Evolutionary conservation across 805 yeast species (phyloP), one percentile per base, ranked within the genome.

Genomic region (Schwanniomyces vanrijiae): DNA sequence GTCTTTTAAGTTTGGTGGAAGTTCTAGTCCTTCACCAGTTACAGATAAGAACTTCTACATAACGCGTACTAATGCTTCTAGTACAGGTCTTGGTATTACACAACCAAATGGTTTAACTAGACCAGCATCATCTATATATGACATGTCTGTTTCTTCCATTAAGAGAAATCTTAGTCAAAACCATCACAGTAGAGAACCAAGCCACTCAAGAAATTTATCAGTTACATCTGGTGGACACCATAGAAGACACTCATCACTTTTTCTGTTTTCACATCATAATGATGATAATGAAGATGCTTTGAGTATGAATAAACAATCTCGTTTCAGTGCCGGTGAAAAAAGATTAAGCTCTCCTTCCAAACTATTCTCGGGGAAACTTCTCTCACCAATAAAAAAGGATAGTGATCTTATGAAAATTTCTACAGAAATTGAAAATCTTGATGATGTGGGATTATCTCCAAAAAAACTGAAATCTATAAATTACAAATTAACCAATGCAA

Each of bases 171-270:
- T 16, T 14, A 59, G 74, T 39, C 58, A 60, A 21, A 51, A 54
- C n/a, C 61, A 65, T 19, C 80, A 75, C 49, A 63, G 62, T 8
- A 68, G 83, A 59, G 71, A 72, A 29, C 56, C 69, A 1, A 78
- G 83, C 0, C 79, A 76, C 34, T 33, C 53, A 8, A 53, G 71
- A 29, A 60, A 60, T 11, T 63, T 72, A 0, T 62, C 73, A 0
- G 50, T 56, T 10, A 55, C 56, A 4, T 63, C 59, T 38, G 59
- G 62, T 29, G 35, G 35, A 7, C 35, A 31, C 10, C 87, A 83
- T 58, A 78, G 79, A 55, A 76, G 88, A 51, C 83, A 81, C 49
- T 81, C 87, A 0, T 82, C 88, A 0, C 65, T 83, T 33, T 74
- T 82, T 48, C 77, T 81, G 44, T 82, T 80, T 52, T 64, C 75